Percentiles rank a stretch among this genome's conserved stretches.
These are phyloP conservation scores for Stachybotrys chartarum DNA, from an alignment of 2,329 filamentous ascomycete genomes.

Conservation along the genomic window DNA sequence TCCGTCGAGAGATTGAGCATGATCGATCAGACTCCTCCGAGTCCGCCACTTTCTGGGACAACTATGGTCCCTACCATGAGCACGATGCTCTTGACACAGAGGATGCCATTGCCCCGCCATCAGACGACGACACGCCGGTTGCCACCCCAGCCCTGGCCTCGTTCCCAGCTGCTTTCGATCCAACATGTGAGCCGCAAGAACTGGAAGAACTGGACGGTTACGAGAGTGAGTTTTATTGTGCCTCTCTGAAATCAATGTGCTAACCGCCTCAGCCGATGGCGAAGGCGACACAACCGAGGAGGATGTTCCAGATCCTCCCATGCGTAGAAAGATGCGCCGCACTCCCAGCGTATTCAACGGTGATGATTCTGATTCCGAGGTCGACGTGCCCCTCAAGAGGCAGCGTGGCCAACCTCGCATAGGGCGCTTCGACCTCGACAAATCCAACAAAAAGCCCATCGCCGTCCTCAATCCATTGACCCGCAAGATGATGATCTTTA, in stretches of 20 bases:
- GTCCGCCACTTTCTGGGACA: slow-evolving; percentile 58
- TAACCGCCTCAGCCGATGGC: slow-evolving; percentile 47
- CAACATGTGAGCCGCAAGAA: neutral
- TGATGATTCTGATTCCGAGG: slow-evolving; percentile 44
- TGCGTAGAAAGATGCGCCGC: slow-evolving; percentile 40
- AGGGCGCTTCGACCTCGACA: slow-evolving; percentile 47
- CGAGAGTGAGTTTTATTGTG: slow-evolving; percentile 44
- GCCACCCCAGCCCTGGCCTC: slow-evolving; percentile 29
- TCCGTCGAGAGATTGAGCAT: slow-evolving; percentile 67
- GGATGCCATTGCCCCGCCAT: slow-evolving; percentile 14
- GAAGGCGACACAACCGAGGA: slow-evolving; percentile 58
- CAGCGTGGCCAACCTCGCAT: slow-evolving; percentile 46
- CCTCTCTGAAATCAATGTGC: slow-evolving; percentile 15
- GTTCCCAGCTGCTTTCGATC: slow-evolving; percentile 21
- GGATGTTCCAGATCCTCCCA: slow-evolving; percentile 43
- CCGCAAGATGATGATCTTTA: slow-evolving; percentile 58
- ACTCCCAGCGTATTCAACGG: slow-evolving; percentile 22
- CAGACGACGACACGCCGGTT: slow-evolving; percentile 33
- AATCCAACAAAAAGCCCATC: slow-evolving; percentile 48
- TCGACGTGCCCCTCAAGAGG: slow-evolving; percentile 35
- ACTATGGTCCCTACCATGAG: slow-evolving; percentile 38
- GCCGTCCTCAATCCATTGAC: slow-evolving; percentile 51
- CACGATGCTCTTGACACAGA: slow-evolving; percentile 21
- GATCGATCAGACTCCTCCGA: slow-evolving; percentile 54
- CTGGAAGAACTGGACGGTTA: slow-evolving; percentile 46